A percentile compares a stretch with the other conserved stretches of the same genome.
Conservation (phyloP, 106 monocot genomes). For the Alisma plantagoaquatica region DNA sequence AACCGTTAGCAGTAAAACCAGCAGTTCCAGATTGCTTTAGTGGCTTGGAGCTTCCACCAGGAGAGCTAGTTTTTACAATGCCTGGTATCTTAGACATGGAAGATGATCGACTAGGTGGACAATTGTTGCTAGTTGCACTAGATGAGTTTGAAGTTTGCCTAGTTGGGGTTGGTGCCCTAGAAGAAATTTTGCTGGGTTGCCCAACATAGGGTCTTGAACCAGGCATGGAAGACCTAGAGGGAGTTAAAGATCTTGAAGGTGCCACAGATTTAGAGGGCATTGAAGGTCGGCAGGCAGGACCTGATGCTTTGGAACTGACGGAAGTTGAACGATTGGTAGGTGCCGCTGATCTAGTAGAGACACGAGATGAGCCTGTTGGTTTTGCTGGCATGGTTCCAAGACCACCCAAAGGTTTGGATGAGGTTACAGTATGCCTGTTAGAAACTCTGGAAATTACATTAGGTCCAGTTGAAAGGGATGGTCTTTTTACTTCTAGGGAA, state of each 20-base stretch:
- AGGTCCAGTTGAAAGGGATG: too few relatives aligned
- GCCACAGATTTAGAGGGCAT: constrained; percentile 29
- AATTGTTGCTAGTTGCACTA: constrained; percentile 12
- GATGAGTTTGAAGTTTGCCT: constrained; percentile 48
- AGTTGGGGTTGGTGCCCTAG: constrained; percentile 41
- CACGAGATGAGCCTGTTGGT: constrained; percentile 14
- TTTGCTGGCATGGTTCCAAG: constrained; percentile 25
- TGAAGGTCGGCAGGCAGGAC: constrained; percentile 50
- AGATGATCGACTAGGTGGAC: constrained; percentile 32
- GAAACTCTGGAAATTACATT: too few relatives aligned
- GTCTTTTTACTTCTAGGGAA: constrained; percentile 19
- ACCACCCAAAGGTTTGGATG: constrained; percentile 39
- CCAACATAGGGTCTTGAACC: constrained; percentile 25
- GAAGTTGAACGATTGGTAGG: constrained; percentile 22
- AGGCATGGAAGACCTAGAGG: constrained; percentile 48
- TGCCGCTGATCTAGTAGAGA: constrained; percentile 31
- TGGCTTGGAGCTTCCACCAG: constrained; percentile 55
- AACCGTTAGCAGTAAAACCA: constrained; percentile 50
- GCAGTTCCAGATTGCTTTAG: constrained; percentile 71
- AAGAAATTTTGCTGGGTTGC: constrained; percentile 23
- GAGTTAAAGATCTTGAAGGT: constrained; percentile 47
- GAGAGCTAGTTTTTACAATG: constrained; percentile 31
- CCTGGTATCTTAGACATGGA: constrained; percentile 15
- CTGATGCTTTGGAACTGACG: constrained; percentile 42
- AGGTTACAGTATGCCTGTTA: too few relatives aligned